A percentile compares a stretch with the other conserved stretches of the same genome.
Conservation (phyloP, 805 yeast genomes). For the Spathaspora sp. region DNA sequence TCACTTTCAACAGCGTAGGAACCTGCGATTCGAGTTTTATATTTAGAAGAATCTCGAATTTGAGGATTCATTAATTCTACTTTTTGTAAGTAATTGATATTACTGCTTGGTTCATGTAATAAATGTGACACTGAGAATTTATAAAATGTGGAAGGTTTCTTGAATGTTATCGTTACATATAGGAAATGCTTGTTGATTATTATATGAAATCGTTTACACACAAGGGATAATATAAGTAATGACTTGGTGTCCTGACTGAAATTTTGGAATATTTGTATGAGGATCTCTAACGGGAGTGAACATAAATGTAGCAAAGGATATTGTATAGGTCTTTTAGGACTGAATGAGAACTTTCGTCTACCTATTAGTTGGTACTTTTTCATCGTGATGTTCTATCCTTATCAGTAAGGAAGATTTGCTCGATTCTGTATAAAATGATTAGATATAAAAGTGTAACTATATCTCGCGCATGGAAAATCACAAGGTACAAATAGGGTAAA, state of each 20-base stretch:
- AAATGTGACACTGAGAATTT: slow-evolving; percentile 33
- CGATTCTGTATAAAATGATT: too few species aligned
- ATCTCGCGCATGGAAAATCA: too few species aligned
- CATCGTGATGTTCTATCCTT: slow-evolving; percentile 16
- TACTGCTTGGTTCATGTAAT: slow-evolving; percentile 1
- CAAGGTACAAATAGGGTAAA: too few species aligned
- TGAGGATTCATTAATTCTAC: slow-evolving; percentile 35
- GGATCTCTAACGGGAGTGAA: slow-evolving; percentile 43
- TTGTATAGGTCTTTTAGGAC: slow-evolving; percentile 6
- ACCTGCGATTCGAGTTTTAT: slow-evolving; percentile 32
- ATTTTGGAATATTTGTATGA: slow-evolving; percentile 29
- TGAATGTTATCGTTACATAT: slow-evolving; percentile 30
- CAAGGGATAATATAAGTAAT: slow-evolving; percentile 24
- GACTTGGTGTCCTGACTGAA: slow-evolving; percentile 16
- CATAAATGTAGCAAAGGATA: slow-evolving; percentile 31
- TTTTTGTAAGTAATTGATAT: slow-evolving; percentile 26
- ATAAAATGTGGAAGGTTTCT: slow-evolving; percentile 22
- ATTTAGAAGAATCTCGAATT: slow-evolving; percentile 14
- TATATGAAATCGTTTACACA: slow-evolving; percentile 33
- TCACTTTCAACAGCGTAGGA: slow-evolving; percentile 27
- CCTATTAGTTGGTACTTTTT: slow-evolving; percentile 43
- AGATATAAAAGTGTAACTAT: too few species aligned
- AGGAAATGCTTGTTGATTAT: slow-evolving; percentile 35
- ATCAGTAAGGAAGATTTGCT: background rate
- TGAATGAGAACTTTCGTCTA: slow-evolving; percentile 20